phyloP scores from a whole-genome alignment of 495 filamentous ascomycete genomes.

The Lophiostoma macrostomum region DNA sequence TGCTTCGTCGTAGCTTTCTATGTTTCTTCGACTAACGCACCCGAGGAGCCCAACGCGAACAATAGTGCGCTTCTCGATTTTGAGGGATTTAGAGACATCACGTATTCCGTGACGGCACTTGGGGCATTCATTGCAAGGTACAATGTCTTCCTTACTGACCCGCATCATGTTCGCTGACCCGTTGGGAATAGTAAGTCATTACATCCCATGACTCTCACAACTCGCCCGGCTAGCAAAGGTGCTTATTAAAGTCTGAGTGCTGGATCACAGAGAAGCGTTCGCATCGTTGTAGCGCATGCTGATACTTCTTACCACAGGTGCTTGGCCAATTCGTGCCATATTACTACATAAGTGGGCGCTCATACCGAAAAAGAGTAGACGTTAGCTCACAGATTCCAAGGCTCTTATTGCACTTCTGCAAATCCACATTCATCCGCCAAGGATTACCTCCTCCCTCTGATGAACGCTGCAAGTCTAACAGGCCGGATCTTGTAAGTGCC shows the following conservation, averaged over 20 bases:
- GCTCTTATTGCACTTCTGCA: neutral
- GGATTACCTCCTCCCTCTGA: slow-evolving; percentile 3
- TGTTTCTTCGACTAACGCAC: slow-evolving; percentile 3
- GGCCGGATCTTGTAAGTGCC: slow-evolving; percentile 14
- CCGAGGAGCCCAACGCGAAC: neutral
- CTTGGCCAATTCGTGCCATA: slow-evolving; percentile 5
- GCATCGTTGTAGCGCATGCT: no score
- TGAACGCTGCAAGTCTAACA: slow-evolving; percentile 1
- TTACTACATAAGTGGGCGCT: slow-evolving; percentile 11
- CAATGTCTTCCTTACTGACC: no score
- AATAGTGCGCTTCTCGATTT: slow-evolving; percentile 9
- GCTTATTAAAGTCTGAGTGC: no score
- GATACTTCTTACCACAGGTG: no score
- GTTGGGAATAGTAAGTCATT: no score
- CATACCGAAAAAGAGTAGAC: neutral
- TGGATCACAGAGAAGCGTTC: no score
- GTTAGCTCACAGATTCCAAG: neutral
- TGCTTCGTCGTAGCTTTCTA: slow-evolving; percentile 5
- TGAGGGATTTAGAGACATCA: slow-evolving; percentile 4
- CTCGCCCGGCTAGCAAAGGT: no score
- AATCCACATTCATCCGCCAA: neutral
- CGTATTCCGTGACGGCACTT: neutral
- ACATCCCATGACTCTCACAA: no score
- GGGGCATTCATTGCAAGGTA: neutral
- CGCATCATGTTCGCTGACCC: no score